A percentile compares a stretch with the other conserved stretches of the same genome.
Conservation (phyloP, 305 asterid genomes). For the Fraxinus velutina region DNA sequence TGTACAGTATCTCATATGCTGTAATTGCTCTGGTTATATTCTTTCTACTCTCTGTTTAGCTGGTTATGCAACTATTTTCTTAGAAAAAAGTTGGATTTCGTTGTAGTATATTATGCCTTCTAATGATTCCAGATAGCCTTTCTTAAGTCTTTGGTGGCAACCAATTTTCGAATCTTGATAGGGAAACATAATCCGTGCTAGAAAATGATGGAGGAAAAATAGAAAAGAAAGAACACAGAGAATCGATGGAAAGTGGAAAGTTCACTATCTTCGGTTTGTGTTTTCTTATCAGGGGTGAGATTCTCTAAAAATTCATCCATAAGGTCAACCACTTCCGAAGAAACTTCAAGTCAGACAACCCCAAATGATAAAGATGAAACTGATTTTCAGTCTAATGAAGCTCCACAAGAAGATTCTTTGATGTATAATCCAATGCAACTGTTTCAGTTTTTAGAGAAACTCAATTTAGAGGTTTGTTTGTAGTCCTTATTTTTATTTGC, state of each 20-base stretch:
- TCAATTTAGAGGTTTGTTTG: neutral
- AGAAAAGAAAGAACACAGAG: neutral
- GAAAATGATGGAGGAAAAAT: neutral
- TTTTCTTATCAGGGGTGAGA: neutral
- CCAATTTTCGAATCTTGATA: neutral
- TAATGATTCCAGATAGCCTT: neutral
- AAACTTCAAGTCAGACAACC: neutral
- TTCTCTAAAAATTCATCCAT: neutral
- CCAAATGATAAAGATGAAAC: neutral
- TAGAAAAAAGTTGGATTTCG: neutral
- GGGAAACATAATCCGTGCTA: neutral
- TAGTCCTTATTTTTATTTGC: neutral
- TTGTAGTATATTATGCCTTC: neutral
- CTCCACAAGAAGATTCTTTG: neutral
- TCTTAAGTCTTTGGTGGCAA: neutral
- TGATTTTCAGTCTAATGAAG: constrained; percentile 1
- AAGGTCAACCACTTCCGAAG: neutral
- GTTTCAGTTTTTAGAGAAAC: neutral
- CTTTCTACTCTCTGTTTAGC: neutral
- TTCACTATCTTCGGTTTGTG: neutral
- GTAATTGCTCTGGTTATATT: neutral
- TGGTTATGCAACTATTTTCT: neutral
- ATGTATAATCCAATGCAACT: neutral
- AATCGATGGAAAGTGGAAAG: neutral
- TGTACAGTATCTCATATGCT: too few species aligned